These are phyloP conservation scores for sweet orange (Citrus sinensis) DNA, from an alignment of 345 rosid species.

Conservation along the genomic window DVS_A1.0 CM039168.1:11976001-11976500, in stretches of 20 bases:
- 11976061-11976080: constrained; percentile 30
- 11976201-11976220: constrained; percentile 27
- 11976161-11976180: constrained; percentile 32
- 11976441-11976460: too few relatives aligned
- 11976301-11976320: too few relatives aligned
- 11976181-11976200: constrained; percentile 20
- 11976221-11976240: constrained; percentile 29
- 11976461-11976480: too few relatives aligned
- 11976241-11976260: constrained; percentile 32
- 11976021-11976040: constrained; percentile 64
- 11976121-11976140: constrained; percentile 42
- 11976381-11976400: too few relatives aligned
- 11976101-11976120: constrained; percentile 46
- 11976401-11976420: too few relatives aligned
- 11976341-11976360: too few relatives aligned
- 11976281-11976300: not conserved
- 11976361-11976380: too few relatives aligned
- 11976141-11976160: constrained; percentile 47
- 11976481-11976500: too few relatives aligned
- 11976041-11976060: constrained; percentile 53
- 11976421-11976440: too few relatives aligned
- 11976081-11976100: constrained; percentile 41
- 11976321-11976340: too few relatives aligned
- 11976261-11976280: not conserved
- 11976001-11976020: constrained; percentile 60